phyloP scores from a whole-genome alignment of 129 eudicot species.

The Chrysanthemum makinoi region DNA sequence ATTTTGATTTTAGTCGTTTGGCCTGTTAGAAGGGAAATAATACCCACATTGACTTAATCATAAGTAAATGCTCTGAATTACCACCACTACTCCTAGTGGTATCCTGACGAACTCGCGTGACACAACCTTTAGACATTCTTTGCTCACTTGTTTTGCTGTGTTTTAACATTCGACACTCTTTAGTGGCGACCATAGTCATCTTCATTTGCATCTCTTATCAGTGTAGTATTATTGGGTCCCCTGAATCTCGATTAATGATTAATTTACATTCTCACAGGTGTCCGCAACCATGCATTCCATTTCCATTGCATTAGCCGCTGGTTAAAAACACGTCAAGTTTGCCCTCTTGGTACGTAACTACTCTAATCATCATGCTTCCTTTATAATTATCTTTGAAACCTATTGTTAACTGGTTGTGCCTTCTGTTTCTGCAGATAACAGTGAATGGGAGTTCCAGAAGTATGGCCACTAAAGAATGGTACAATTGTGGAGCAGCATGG shows the following conservation, averaged over 20 bases:
- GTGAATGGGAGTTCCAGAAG: slow-evolving; percentile 95
- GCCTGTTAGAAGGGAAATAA: no score
- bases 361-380: background rate
- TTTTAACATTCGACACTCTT: no score
- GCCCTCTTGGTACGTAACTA: slow-evolving; percentile 60
- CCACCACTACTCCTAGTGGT: no score
- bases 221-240: no score
- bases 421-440: slow-evolving; percentile 52
- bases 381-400: background rate
- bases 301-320: slow-evolving; percentile 53
- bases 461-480: slow-evolving; percentile 59
- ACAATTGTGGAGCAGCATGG: background rate
- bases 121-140: no score
- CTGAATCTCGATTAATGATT: background rate
- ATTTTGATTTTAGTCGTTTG: no score
- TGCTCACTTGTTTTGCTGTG: no score
- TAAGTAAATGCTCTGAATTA: no score
- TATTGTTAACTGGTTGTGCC: background rate
- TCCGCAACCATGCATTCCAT: slow-evolving; percentile 28
- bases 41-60: no score
- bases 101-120: no score
- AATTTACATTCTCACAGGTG: slow-evolving; percentile 38
- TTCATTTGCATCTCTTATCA: no score
- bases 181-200: no score
- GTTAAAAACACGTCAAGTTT: slow-evolving; percentile 89